Evolutionary conservation across 192 early-diverging fungal species (phyloP).

Genomic region (Coemansia sp.): DNA sequence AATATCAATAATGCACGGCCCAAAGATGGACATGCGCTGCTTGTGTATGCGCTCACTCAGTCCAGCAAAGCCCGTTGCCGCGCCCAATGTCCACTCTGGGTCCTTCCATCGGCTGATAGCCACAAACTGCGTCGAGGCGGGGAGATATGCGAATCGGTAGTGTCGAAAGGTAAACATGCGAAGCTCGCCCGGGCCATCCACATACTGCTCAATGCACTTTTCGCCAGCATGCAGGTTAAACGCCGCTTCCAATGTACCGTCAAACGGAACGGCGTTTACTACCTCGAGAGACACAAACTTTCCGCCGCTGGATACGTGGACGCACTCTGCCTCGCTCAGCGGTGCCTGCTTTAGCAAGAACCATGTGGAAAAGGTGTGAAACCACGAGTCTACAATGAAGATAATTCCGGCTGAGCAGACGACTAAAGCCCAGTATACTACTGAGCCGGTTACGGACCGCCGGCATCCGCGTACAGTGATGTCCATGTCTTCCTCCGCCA

Average conservation of each 20-base stretch:
- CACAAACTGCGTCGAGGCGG: slow-evolving; percentile 9
- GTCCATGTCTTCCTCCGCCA: slow-evolving; percentile 19
- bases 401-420: slow-evolving; percentile 20
- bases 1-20: slow-evolving; percentile 67
- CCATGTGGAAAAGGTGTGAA: slow-evolving; percentile 15
- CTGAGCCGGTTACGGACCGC: background rate
- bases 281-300: slow-evolving; percentile 30
- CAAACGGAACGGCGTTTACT: background rate
- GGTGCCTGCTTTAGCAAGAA: background rate
- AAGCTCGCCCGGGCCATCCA: background rate
- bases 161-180: slow-evolving; percentile 38
- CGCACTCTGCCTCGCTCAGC: slow-evolving; percentile 8
- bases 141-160: slow-evolving; percentile 34
- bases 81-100: slow-evolving; percentile 23
- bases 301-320: slow-evolving; percentile 14
- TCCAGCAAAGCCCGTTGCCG: slow-evolving; percentile 28
- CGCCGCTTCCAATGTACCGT: background rate
- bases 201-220: background rate
- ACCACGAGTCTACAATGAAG: slow-evolving; percentile 27
- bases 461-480: slow-evolving; percentile 15
- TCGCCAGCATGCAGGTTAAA: slow-evolving; percentile 5
- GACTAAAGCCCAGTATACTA: slow-evolving; percentile 27
- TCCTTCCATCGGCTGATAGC: slow-evolving; percentile 43
- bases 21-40: slow-evolving; percentile 65
- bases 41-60: slow-evolving; percentile 47